Percentiles rank a stretch among this genome's conserved stretches.
Conservation (phyloP, 2,329 filamentous ascomycete species). For the Talaromyces piceae region DNA sequence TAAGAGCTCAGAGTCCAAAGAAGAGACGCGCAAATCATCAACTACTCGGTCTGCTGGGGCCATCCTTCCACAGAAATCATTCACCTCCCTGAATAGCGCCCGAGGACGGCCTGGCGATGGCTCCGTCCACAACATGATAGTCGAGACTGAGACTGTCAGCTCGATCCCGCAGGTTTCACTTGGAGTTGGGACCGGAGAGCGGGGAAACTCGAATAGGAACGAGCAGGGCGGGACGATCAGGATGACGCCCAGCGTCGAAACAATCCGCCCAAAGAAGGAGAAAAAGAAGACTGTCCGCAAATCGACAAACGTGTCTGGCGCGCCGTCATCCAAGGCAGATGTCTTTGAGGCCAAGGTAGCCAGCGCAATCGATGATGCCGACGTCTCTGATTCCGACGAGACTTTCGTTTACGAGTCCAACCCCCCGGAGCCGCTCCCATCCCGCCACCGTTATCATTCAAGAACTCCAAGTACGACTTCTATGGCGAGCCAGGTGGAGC, state of each 20-base stretch:
- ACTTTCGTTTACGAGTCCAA: slow-evolving; percentile 99
- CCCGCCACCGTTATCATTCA: slow-evolving; percentile 70
- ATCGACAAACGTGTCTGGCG: slow-evolving; percentile 34
- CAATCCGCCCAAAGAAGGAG: slow-evolving; percentile 88
- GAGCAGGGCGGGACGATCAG: slow-evolving; percentile 68
- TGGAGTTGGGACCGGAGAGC: slow-evolving; percentile 52
- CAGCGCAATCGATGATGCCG: slow-evolving; percentile 88
- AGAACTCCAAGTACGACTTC: slow-evolving; percentile 92
- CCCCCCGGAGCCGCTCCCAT: slow-evolving; percentile 54
- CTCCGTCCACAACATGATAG: slow-evolving; percentile 85
- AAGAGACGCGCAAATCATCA: slow-evolving; percentile 31
- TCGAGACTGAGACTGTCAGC: slow-evolving; percentile 91
- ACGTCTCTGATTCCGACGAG: slow-evolving; percentile 95
- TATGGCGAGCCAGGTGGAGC: slow-evolving; percentile 44
- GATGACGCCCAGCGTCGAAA: slow-evolving; percentile 87
- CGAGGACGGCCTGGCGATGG: slow-evolving; percentile 66
- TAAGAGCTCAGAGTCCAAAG: slow-evolving; percentile 29
- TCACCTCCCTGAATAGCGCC: slow-evolving; percentile 54
- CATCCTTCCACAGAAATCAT: slow-evolving; percentile 59
- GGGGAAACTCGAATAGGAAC: slow-evolving; percentile 47
- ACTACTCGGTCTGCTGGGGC: slow-evolving; percentile 40
- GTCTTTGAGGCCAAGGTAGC: slow-evolving; percentile 97
- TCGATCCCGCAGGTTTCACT: slow-evolving; percentile 81
- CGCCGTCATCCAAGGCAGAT: slow-evolving; percentile 84
- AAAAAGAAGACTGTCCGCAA: slow-evolving; percentile 76